Percentiles rank a stretch among this genome's conserved stretches.
Conservation (phyloP, 148 eudicot species). For the Chenopodium formosanum region DNA sequence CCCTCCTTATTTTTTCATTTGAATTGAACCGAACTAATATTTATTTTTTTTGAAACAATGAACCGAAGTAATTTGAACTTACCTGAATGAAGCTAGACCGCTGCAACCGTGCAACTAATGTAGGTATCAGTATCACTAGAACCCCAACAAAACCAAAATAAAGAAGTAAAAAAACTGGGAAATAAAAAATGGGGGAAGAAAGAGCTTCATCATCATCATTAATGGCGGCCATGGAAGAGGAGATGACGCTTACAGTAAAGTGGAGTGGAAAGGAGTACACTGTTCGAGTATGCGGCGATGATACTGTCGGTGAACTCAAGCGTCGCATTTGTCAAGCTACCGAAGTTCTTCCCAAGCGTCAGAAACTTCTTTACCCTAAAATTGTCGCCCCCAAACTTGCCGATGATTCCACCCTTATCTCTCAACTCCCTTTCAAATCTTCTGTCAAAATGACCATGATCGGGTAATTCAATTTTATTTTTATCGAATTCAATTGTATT, state of each 20-base stretch:
- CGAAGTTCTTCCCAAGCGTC: slow-evolving; percentile 85
- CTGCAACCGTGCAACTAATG: no score
- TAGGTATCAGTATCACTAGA: no score
- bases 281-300: slow-evolving; percentile 86
- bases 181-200: slow-evolving; percentile 29
- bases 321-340: slow-evolving; percentile 82
- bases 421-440: slow-evolving; percentile 72
- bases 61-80: no score
- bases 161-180: background rate
- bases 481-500: no score
- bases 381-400: slow-evolving; percentile 62
- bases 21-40: no score
- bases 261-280: slow-evolving; percentile 96
- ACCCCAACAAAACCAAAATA: no score
- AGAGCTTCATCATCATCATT: slow-evolving; percentile 33
- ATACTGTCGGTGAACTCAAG: slow-evolving; percentile 81
- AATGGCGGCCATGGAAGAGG: slow-evolving; percentile 55
- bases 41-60: no score
- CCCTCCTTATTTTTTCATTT: no score
- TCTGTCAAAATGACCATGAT: slow-evolving; percentile 96
- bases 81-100: no score
- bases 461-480: slow-evolving; percentile 40
- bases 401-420: slow-evolving; percentile 67
- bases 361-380: slow-evolving; percentile 94
- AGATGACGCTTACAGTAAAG: slow-evolving; percentile 85